Percentiles rank a stretch among this genome's conserved stretches.
These are phyloP conservation scores for Tricholoma terreum DNA, from an alignment of 768 basidiomycete species.

Conservation along the genomic window DNA sequence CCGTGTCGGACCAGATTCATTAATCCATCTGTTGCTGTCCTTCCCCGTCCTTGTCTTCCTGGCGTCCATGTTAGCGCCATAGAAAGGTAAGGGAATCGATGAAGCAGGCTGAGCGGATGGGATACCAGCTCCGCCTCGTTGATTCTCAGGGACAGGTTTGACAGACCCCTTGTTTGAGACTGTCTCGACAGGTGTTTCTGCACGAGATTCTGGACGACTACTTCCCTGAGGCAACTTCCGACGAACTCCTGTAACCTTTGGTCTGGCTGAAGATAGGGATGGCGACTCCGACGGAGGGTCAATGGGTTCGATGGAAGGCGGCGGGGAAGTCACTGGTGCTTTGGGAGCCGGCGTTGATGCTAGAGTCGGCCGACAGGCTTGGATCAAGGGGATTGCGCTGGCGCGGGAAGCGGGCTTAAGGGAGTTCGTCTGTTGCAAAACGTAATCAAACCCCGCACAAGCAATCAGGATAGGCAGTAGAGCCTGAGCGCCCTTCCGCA, in stretches of 20 bases:
- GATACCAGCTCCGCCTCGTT: slow-evolving; percentile 38
- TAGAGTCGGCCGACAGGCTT: slow-evolving; percentile 62
- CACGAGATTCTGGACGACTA: slow-evolving; percentile 48
- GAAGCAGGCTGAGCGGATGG: slow-evolving; percentile 32
- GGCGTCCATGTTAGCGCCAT: slow-evolving; percentile 53
- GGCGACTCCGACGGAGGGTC: slow-evolving; percentile 48
- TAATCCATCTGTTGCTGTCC: slow-evolving; percentile 80
- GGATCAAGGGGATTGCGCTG: slow-evolving; percentile 83
- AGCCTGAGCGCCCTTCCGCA: slow-evolving; percentile 87
- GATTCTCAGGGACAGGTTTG: slow-evolving; percentile 33
- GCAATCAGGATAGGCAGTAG: slow-evolving; percentile 74
- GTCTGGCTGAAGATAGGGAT: slow-evolving; percentile 34
- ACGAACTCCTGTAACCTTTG: slow-evolving; percentile 63
- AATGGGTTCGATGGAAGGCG: slow-evolving; percentile 29
- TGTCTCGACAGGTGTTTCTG: slow-evolving; percentile 39
- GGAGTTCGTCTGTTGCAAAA: slow-evolving; percentile 80
- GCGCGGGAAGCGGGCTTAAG: slow-evolving; percentile 90
- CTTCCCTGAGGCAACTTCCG: slow-evolving; percentile 67
- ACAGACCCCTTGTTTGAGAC: slow-evolving; percentile 27
- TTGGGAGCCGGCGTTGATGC: slow-evolving; percentile 23
- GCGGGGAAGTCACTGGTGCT: slow-evolving; percentile 25
- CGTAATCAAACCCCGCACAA: slow-evolving; percentile 75
- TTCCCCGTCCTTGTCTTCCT: slow-evolving; percentile 69
- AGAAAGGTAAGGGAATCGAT: slow-evolving; percentile 41
- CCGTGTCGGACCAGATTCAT: slow-evolving; percentile 78